Evolutionary conservation across 805 yeast species (phyloP), one percentile per base, ranked within the genome.

Genomic region (Cephaloascus fragrans): DNA sequence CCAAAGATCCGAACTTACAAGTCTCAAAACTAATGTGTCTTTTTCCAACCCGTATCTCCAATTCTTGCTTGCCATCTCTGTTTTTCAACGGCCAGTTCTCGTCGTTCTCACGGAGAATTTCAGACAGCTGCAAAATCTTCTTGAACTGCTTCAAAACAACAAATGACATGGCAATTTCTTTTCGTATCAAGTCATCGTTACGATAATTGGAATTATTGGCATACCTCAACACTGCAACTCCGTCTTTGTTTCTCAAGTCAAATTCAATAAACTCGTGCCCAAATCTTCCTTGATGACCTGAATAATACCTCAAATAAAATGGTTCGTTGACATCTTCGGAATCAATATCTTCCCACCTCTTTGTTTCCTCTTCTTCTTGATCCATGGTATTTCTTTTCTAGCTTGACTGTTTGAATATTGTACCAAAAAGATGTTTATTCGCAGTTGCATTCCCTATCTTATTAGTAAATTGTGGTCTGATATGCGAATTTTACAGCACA

Each of bases 201-300:
- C 72, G 53, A 41, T 69, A 69, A 42, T 67, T 64, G 3, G 73
- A 64, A 41, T 64, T 67, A 42, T 69, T 69, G n/a, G 69, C 68
- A 44, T 69, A 69, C 35, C 68, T 50, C 26, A 62, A 44, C 4
- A 47, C 28, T 8, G 10, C 28, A 6, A 23, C 28, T 23, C 28
- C 28, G 12, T 6, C 28, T 23, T 23, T 23, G 10, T 8, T 12
- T 6, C 28, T 8, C 6, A 50, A 31, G 28, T 50, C 52, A 37
- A 47, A 50, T 37, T 50, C 68, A 8, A 69, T 44, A 41, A 66
- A 68, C 46, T 69, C 75, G 41, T 69, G 73, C 3, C 75, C 75
- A 42, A 56, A 59, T 15, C 57, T 49, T 2, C 74, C 75, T 18
- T 56, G 52, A 40, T 65, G 70, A 2, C 71, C 71, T 2, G 71